Percentiles rank a stretch among this genome's conserved stretches.
These are phyloP conservation scores for Fusarium lyarnte DNA, from an alignment of 2,329 filamentous ascomycete species.

Conservation along the genomic window DNA sequence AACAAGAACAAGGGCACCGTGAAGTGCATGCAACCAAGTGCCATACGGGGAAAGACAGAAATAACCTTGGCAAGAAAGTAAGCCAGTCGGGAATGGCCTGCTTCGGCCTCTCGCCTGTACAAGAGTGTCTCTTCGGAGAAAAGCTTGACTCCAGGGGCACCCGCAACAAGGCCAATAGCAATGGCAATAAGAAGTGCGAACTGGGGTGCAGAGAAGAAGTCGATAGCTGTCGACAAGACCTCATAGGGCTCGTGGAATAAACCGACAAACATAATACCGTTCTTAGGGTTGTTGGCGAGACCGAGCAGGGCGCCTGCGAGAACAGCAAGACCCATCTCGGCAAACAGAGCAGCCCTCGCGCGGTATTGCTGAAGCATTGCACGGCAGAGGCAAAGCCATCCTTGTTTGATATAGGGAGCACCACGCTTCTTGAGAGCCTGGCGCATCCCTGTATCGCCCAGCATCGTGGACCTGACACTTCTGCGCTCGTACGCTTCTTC, in stretches of 20 bases:
- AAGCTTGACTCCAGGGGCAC: slow-evolving; percentile 62
- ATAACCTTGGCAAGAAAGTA: slow-evolving; percentile 67
- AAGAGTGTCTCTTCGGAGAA: slow-evolving; percentile 57
- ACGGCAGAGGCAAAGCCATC: slow-evolving; percentile 62
- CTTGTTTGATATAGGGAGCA: slow-evolving; percentile 59
- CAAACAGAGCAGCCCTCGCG: slow-evolving; percentile 59
- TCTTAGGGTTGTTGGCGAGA: slow-evolving; percentile 58
- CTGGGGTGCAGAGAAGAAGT: slow-evolving; percentile 61
- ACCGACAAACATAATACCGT: slow-evolving; percentile 64
- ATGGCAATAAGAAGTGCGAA: slow-evolving; percentile 63
- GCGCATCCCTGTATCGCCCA: slow-evolving; percentile 49
- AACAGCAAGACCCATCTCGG: slow-evolving; percentile 63
- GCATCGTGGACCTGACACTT: slow-evolving; percentile 36
- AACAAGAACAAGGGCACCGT: slow-evolving; percentile 61
- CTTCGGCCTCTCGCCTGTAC: slow-evolving; percentile 64
- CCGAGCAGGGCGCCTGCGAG: slow-evolving; percentile 65
- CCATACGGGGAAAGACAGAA: slow-evolving; percentile 61
- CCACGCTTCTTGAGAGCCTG: slow-evolving; percentile 60
- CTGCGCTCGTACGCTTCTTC: slow-evolving; percentile 24
- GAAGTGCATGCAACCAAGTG: slow-evolving; percentile 63
- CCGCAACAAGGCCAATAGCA: slow-evolving; percentile 63
- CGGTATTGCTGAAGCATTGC: slow-evolving; percentile 68
- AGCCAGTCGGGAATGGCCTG: slow-evolving; percentile 64
- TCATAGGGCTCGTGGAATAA: slow-evolving; percentile 61
- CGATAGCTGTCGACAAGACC: slow-evolving; percentile 60